Base-by-base conservation (phyloP, 2,329 filamentous ascomycete species). In the Colletotrichum incanum region DNA sequence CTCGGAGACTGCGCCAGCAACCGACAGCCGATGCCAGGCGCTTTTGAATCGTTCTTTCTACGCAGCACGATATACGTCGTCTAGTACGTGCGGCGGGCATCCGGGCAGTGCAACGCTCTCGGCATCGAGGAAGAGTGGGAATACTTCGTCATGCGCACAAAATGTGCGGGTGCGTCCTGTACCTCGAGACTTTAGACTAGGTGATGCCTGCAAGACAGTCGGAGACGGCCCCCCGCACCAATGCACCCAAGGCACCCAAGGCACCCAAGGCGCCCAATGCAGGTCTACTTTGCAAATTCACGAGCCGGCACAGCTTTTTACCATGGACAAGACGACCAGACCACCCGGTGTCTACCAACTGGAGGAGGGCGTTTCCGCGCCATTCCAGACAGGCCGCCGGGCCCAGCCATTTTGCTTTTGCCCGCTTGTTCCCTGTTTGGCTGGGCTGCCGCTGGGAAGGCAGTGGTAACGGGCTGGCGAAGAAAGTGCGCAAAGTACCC, bases 341-440 rank as follows among this genome's bases (percentile, higher is more conserved):
- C n/a, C 34, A 39, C 11, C 14, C 55, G 31, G 64, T 56, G 58
- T 58, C 54, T 71, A 55, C 61, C 49, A 28, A 26, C 37, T 16
- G 5, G 49, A 65, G 55, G 12, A 65, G 31, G 54, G 62, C 67
- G 50, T 56, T 71, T 71, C 71, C 71, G 67, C 55, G 59, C 71
- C 65, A 73, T 62, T 73, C 67, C 71, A 71, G 61, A 65, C 55
- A 69, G 45, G n/a, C 58, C 34, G 55, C 61, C 49, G 55, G 67
- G 49, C 61, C 71, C 60, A 72, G 66, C 70, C 60, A 72, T 72
- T 72, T 71, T 73, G 49, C 67, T 73, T 73, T 73, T 73, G 66
- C 71, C 31, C 60, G 65, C 65, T 72, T 70, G 65, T 72, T 72
- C 65, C 70, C 65, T 72, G 70, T 65, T 60, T 43, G 67, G 52